A percentile compares a stretch with the other conserved stretches of the same genome.
These are phyloP conservation scores for Naegleria lovaniensis DNA, from an alignment of 208 protist genomes.

Conservation along the genomic window DNA sequence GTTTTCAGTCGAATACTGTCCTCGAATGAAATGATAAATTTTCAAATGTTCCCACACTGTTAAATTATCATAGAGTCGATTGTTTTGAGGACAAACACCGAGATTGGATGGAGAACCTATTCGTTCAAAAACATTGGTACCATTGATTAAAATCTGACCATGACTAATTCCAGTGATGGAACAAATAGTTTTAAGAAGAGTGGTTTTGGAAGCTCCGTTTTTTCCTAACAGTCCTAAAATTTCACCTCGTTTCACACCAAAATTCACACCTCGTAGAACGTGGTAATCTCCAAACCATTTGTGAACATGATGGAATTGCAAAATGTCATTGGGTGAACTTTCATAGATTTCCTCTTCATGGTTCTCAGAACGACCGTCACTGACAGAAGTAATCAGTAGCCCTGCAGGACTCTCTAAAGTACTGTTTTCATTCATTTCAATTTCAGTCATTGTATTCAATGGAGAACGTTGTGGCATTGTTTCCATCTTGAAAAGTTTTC, in stretches of 20 bases:
- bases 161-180: slow-evolving; percentile 30
- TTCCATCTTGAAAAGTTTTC: neutral
- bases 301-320: neutral
- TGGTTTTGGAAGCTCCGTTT: slow-evolving; percentile 78
- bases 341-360: neutral
- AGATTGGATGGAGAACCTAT: neutral
- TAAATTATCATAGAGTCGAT: slow-evolving; percentile 35
- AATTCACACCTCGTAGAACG: slow-evolving; percentile 59
- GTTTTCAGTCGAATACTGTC: neutral
- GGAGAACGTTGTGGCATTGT: neutral
- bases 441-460: neutral
- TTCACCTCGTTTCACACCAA: slow-evolving; percentile 60
- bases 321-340: neutral
- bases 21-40: slow-evolving; percentile 34
- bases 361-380: too few species aligned
- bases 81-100: slow-evolving; percentile 42
- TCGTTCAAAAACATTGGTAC: neutral
- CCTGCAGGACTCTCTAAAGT: neutral
- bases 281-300: neutral
- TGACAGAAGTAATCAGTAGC: neutral
- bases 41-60: slow-evolving; percentile 40
- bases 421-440: neutral
- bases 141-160: neutral
- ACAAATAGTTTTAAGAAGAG: slow-evolving; percentile 65
- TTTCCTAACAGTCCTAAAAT: slow-evolving; percentile 73